phyloP scores from a whole-genome alignment of 768 basidiomycete species.

The Kwoniella dendrophila region DNA sequence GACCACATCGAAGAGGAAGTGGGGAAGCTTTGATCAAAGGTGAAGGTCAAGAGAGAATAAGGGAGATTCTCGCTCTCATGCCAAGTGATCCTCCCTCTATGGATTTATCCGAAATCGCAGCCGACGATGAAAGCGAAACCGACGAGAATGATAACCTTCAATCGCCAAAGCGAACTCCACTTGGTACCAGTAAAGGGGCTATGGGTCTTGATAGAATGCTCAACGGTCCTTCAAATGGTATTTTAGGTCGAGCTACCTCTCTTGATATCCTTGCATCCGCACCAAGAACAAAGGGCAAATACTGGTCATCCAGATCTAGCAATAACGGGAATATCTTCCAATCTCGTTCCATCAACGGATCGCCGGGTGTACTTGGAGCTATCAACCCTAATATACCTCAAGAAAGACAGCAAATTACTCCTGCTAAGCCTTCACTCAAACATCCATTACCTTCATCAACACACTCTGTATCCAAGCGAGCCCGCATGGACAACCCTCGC shows the following conservation, averaged over 20 bases:
- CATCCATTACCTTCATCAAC: conserved; percentile 2
- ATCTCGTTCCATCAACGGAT: conserved; percentile 11
- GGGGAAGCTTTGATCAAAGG: conserved; percentile 8
- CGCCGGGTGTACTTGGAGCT: conserved; percentile 1
- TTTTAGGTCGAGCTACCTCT: conserved; percentile 32
- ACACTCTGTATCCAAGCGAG: conserved; percentile 8
- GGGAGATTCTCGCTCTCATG: conserved; percentile 29
- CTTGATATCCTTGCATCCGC: conserved; percentile 28
- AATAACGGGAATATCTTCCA: conserved; percentile 7
- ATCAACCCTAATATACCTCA: conserved; percentile 6
- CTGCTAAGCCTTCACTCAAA: conserved; percentile 2
- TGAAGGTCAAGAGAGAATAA: conserved; percentile 21
- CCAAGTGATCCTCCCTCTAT: conserved; percentile 31
- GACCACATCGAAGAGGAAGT: conserved; percentile 6
- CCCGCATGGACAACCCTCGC: conserved; percentile 11
- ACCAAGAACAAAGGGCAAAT: conserved; percentile 16
- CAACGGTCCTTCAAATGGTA: conserved; percentile 12
- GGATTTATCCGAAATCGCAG: conserved; percentile 21
- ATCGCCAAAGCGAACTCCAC: conserved; percentile 6
- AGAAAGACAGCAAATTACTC: neutral
- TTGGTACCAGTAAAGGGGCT: conserved; percentile 3
- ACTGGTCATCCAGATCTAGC: conserved; percentile 1
- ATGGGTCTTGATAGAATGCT: conserved; percentile 24
- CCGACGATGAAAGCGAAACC: conserved; percentile 18
- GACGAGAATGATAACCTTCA: neutral